Base-by-base conservation (phyloP, 352 stramenopile species). In the Globisporangium cystogenes region DNA sequence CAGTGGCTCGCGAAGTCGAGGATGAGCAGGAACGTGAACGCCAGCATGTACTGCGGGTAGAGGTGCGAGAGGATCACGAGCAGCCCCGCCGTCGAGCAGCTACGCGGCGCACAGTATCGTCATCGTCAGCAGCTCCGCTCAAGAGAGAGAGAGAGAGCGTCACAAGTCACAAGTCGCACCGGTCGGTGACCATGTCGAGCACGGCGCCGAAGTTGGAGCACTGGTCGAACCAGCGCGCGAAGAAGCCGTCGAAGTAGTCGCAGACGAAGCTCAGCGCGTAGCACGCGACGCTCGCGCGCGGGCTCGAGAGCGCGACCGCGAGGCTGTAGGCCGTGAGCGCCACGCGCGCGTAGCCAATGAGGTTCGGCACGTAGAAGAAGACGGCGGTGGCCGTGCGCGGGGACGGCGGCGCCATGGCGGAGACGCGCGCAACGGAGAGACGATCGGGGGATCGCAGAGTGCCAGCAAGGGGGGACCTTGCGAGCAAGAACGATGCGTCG, bases 151-250 rank as follows among this genome's bases (percentile, higher is more conserved):
- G n/a, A n/a, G n/a, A n/a, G n/a, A n/a, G n/a, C n/a, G n/a, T n/a
- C n/a, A n/a, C n/a, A n/a, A n/a, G n/a, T n/a, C n/a, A n/a, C n/a
- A n/a, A n/a, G n/a, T n/a, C 51, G 46, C 48, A 76, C 66, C 96
- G 76, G 70, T 99, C 96, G 20, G 97, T 99, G 26, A 99, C 93
- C 97, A 99, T 99, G 69, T 99, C 97, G 37, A 99, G 72, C 53
- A 99, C 80, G 16, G 86, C 90, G 48, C 97, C 96, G 71, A 97
- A 99, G 39, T 78, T 89, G 37, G 90, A 98, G 57, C 87, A 97
- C 80, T 99, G 97, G 64, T 98, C 73, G 63, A 98, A 97, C 67
- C 90, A 94, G 53, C 96, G 82, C 45, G 97, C 97, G 48, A 98
- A 97, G 65, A 97, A 94, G 55, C 97, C 97, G 74, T 99, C 97